A percentile compares a stretch with the other conserved stretches of the same genome.
Evolutionary conservation across 2,329 filamentous ascomycete genomes (phyloP).

Genomic region (Fonsecaea monophora): DNA sequence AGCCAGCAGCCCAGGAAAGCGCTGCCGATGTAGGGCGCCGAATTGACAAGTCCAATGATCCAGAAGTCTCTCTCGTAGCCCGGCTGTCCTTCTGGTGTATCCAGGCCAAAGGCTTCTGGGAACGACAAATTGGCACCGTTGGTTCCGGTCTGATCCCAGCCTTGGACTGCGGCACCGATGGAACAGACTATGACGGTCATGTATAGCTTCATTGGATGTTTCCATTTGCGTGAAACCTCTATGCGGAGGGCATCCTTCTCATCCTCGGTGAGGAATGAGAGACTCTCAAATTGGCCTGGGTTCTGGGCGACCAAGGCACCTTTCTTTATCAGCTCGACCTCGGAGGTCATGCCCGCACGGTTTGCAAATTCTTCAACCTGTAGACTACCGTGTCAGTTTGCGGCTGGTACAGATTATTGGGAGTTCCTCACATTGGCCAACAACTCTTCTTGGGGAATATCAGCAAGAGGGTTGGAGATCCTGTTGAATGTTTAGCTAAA

Average conservation of each 20-base stretch:
- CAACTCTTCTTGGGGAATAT: conserved; percentile 37
- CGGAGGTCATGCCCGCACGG: conserved; percentile 13
- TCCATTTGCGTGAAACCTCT: conserved; percentile 48
- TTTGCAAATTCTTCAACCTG: conserved; percentile 44
- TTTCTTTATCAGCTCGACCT: conserved; percentile 28
- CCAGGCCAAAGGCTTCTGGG: conserved; percentile 46
- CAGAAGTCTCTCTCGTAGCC: conserved; percentile 44
- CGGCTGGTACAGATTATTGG: neutral
- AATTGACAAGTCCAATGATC: conserved; percentile 56
- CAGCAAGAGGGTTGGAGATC: conserved; percentile 41
- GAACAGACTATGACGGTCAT: conserved; percentile 50
- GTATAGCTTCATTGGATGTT: conserved; percentile 47
- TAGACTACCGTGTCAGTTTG: neutral
- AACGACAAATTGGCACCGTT: conserved; percentile 56
- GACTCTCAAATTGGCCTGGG: conserved; percentile 35
- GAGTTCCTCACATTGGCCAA: conserved; percentile 42
- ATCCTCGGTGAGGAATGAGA: conserved; percentile 44
- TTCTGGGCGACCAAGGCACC: conserved; percentile 44
- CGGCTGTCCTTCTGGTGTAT: conserved; percentile 29
- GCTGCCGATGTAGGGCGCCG: conserved; percentile 65
- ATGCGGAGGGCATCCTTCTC: conserved; percentile 46
- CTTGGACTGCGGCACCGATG: conserved; percentile 53
- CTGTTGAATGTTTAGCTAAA: conserved; percentile 28
- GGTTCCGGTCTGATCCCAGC: conserved; percentile 54
- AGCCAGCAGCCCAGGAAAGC: conserved; percentile 59